A percentile compares a stretch with the other conserved stretches of the same genome.
phyloP scores from a whole-genome alignment of 2,329 filamentous ascomycete genomes.

The Calonectria montana region DNA sequence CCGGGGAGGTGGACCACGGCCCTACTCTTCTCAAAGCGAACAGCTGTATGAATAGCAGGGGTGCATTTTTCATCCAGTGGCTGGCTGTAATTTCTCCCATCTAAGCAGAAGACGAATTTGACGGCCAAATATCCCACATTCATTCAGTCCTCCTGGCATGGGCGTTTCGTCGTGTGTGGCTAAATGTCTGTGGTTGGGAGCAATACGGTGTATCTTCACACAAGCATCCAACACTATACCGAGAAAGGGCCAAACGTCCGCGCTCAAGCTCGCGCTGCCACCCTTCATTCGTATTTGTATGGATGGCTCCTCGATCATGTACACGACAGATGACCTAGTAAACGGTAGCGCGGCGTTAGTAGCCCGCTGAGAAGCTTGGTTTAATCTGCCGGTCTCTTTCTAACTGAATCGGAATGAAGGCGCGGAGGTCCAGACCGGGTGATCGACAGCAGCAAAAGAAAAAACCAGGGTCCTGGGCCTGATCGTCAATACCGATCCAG shows the following conservation, averaged over 20 bases:
- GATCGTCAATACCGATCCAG: conserved; percentile 27
- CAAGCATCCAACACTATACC: neutral
- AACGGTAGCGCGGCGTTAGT: conserved; percentile 11
- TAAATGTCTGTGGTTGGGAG: neutral
- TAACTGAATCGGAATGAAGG: conserved; percentile 26
- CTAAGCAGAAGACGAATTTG: conserved; percentile 18
- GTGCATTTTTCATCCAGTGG: conserved; percentile 27
- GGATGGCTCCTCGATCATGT: neutral
- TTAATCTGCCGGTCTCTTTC: conserved; percentile 15
- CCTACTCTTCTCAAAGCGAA: conserved; percentile 22
- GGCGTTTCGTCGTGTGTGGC: neutral
- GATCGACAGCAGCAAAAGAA: conserved; percentile 33
- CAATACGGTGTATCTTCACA: neutral
- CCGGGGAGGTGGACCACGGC: conserved; percentile 25
- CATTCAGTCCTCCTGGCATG: neutral
- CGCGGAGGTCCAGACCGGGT: conserved; percentile 21
- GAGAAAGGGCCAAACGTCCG: neutral
- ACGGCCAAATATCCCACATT: neutral
- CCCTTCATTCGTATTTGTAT: neutral
- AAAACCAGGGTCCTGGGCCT: conserved; percentile 34
- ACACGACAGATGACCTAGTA: neutral
- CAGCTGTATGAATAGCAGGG: neutral
- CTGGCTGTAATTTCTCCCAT: conserved; percentile 28
- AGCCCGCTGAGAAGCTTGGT: conserved; percentile 22
- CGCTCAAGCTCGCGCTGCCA: neutral